Base-by-base conservation (phyloP, 2,329 filamentous ascomycete genomes). In the Calonectria henricotiae region DNA sequence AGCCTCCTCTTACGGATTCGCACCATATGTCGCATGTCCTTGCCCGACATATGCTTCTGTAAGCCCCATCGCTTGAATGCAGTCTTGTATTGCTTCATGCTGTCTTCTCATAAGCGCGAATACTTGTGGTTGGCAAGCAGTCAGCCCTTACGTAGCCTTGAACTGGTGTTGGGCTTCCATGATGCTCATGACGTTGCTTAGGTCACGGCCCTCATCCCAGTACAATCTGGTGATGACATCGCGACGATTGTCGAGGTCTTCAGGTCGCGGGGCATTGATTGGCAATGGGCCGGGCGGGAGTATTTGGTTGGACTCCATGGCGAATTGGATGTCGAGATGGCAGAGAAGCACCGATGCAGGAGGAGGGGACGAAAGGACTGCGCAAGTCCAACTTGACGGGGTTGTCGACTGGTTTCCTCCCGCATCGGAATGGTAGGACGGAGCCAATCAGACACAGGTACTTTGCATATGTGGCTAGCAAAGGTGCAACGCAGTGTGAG, bases 21-120 rank as follows among this genome's bases (percentile, higher is more conserved):
- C 13, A 61, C 37, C 1, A 61, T 61, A 20, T 61, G 55, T 7
- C 55, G 37, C 55, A 61, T 61, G 17, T 43, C 37, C 25, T n/a
- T 61, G 23, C 35, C 55, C 15, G 55, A 61, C 5, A 43, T 37
- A 61, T 61, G 35, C 30, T 61, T 61, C 37, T 61, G 55, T 17
- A 61, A 27, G 5, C 55, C 55, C 55, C 55, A 61, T 41, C 55
- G 35, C 55, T 61, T 61, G 37, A 61, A 61, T 5, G 55, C 55
- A 5, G 23, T 61, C 25, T 61, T 61, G 17, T 61, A 61, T 15
- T 61, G 55, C 9, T 37, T 55, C 9, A 5, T 55, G n/a, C 51
- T 55, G 12, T 39, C 9, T 35, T 25, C 32, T 39, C 3, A 55
- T 55, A n/a, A 55, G 51, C 32, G 5, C 51, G 17, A 32, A 39